phyloP scores from a whole-genome alignment of 2,329 filamentous ascomycete genomes.

The Fusarium coffeatum region DNA sequence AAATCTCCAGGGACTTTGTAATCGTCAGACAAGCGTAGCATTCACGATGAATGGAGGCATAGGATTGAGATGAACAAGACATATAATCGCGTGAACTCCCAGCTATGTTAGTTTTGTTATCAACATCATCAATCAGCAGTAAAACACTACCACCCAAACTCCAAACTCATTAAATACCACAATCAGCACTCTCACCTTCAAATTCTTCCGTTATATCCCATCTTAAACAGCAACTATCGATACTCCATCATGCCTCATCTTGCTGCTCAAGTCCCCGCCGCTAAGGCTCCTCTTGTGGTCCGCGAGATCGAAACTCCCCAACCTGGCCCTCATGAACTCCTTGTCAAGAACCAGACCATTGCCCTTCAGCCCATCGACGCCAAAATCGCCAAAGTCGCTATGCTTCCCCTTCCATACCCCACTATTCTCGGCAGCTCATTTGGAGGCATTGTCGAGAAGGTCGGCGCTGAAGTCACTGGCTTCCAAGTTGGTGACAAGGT shows the following conservation, averaged over 20 bases:
- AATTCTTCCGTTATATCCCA: no score
- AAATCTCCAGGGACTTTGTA: not conserved
- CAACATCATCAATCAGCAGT: not conserved
- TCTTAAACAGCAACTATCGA: not conserved
- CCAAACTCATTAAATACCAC: not conserved
- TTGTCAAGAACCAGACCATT: conserved; percentile 37
- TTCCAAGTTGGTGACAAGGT: conserved; percentile 36
- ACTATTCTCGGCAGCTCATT: conserved; percentile 32
- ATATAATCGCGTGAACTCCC: not conserved
- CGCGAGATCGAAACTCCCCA: conserved; percentile 31
- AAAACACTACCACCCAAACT: no score
- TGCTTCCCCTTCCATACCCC: conserved; percentile 33
- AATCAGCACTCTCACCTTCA: no score
- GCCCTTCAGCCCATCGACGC: conserved; percentile 36
- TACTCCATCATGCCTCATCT: conserved; percentile 21
- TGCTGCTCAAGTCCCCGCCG: conserved; percentile 27
- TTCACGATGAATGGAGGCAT: not conserved
- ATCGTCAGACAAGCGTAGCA: no score
- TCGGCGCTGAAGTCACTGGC: conserved; percentile 13
- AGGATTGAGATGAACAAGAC: not conserved
- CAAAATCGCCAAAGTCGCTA: conserved; percentile 37
- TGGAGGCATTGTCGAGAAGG: conserved; percentile 26
- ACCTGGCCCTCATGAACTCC: conserved; percentile 33
- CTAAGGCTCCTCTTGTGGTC: conserved; percentile 27
- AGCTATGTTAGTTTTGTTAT: fast-evolving